phyloP scores from a whole-genome alignment of 139 green algal genomes.

The Chlorella sp. region DNA sequence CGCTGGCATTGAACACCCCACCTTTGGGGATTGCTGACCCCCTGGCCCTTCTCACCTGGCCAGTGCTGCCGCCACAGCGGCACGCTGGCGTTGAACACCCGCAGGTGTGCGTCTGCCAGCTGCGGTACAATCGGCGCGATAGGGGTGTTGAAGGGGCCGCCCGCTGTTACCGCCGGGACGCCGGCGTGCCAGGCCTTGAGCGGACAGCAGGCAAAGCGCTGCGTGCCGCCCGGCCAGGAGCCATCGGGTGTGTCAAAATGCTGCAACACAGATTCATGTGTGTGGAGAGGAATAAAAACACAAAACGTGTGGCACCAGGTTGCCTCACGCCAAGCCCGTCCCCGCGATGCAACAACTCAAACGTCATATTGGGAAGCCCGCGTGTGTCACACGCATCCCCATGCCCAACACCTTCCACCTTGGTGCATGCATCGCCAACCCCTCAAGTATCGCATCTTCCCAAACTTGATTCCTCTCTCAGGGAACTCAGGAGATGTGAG shows the following conservation, averaged over 20 bases:
- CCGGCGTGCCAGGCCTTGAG: background rate
- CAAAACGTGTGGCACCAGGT: too few species aligned
- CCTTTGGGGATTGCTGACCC: too few species aligned
- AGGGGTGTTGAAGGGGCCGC: constrained; percentile 16
- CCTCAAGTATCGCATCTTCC: too few species aligned
- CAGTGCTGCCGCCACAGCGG: constrained; percentile 39
- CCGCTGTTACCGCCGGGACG: background rate
- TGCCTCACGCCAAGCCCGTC: background rate
- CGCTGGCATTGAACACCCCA: too few species aligned
- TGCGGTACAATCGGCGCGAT: background rate
- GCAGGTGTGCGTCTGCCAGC: constrained; percentile 33
- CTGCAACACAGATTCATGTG: constrained; percentile 1
- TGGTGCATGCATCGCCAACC: too few species aligned
- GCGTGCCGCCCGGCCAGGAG: background rate
- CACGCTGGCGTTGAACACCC: constrained; percentile 25
- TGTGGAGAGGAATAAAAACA: too few species aligned
- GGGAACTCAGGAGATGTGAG: too few species aligned
- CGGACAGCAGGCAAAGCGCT: background rate
- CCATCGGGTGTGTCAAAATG: background rate
- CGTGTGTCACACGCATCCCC: too few species aligned
- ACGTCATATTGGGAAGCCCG: too few species aligned
- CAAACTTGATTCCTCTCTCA: too few species aligned
- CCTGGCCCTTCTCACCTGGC: background rate
- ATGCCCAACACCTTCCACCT: too few species aligned
- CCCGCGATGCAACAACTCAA: too few species aligned